phyloP scores from a whole-genome alignment of 164 flowering plant species.

The Magnolia officinalis region DNA sequence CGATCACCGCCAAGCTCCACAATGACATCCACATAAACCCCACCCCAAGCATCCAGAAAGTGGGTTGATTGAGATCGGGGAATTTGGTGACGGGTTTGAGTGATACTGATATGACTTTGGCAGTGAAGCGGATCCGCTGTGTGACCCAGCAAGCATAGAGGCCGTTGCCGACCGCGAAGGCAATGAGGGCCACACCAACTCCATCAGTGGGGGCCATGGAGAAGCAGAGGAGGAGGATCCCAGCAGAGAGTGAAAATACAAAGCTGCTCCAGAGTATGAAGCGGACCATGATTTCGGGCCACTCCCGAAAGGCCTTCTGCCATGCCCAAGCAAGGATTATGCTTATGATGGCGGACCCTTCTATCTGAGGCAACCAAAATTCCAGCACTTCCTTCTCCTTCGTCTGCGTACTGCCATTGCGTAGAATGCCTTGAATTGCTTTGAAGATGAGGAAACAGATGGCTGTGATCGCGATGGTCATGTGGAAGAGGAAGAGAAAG shows the following conservation, averaged over 20 bases:
- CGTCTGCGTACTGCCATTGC: slow-evolving; percentile 21
- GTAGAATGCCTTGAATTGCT: slow-evolving; percentile 54
- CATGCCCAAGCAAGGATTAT: slow-evolving; percentile 63
- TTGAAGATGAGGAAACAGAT: slow-evolving; percentile 57
- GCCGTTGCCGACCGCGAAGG: slow-evolving; percentile 71
- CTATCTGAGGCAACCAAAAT: slow-evolving; percentile 73
- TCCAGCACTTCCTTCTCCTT: slow-evolving; percentile 44
- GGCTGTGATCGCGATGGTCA: slow-evolving; percentile 43
- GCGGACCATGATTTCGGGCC: slow-evolving; percentile 73
- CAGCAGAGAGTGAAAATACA: slow-evolving; percentile 50
- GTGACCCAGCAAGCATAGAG: slow-evolving; percentile 87
- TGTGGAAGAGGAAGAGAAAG: slow-evolving; percentile 61
- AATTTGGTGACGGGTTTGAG: slow-evolving; percentile 68
- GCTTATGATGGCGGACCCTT: slow-evolving; percentile 60
- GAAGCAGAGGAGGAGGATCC: slow-evolving; percentile 77
- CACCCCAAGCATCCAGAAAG: slow-evolving; percentile 63
- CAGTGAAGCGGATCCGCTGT: slow-evolving; percentile 50
- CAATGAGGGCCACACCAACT: slow-evolving; percentile 56
- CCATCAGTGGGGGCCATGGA: slow-evolving; percentile 68
- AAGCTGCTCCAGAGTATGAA: slow-evolving; percentile 75
- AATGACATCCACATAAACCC: slow-evolving; percentile 80
- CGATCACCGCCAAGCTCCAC: slow-evolving; percentile 79
- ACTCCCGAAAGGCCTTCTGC: slow-evolving; percentile 68
- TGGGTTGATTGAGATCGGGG: slow-evolving; percentile 59
- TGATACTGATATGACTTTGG: slow-evolving; percentile 43